phyloP scores from a whole-genome alignment of 805 yeast species.

The Hermanozyma aechmeae region DNA sequence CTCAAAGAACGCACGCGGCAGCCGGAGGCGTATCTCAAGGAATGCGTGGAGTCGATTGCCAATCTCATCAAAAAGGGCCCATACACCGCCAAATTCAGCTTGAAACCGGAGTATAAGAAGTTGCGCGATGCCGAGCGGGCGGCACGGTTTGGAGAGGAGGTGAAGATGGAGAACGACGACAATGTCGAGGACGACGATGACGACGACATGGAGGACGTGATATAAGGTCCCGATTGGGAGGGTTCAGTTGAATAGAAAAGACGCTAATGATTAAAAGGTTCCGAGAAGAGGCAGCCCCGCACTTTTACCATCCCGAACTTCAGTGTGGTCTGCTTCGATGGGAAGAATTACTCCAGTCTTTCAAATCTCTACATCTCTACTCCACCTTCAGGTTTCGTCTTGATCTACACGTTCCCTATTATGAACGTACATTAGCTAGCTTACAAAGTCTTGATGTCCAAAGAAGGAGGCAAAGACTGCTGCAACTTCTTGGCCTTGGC shows the following conservation, averaged over 20 bases:
- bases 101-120: slow-evolving; percentile 83
- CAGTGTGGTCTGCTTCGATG: too few relatives aligned
- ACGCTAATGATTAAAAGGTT: too few relatives aligned
- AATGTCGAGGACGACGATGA: slow-evolving; percentile 42
- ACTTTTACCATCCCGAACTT: too few relatives aligned
- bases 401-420: too few relatives aligned
- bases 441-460: slow-evolving; percentile 53
- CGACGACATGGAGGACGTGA: slow-evolving; percentile 47
- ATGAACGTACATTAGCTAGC: too few relatives aligned
- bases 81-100: slow-evolving; percentile 82
- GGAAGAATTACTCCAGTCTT: too few relatives aligned
- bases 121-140: slow-evolving; percentile 71
- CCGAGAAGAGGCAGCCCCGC: too few relatives aligned
- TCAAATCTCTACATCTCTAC: too few relatives aligned
- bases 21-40: slow-evolving; percentile 89
- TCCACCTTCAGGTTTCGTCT: too few relatives aligned
- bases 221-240: too few relatives aligned
- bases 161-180: slow-evolving; percentile 21
- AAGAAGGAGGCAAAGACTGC: slow-evolving; percentile 94
- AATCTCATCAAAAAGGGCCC: slow-evolving; percentile 89
- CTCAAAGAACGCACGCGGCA: slow-evolving; percentile 88
- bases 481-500: slow-evolving; percentile 96
- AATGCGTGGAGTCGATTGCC: slow-evolving; percentile 85
- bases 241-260: too few relatives aligned
- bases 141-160: slow-evolving; percentile 45